Evolutionary conservation across 371 early-diverging fungal genomes (phyloP).

Genomic region (Syncephalastrum sp.): DNA sequence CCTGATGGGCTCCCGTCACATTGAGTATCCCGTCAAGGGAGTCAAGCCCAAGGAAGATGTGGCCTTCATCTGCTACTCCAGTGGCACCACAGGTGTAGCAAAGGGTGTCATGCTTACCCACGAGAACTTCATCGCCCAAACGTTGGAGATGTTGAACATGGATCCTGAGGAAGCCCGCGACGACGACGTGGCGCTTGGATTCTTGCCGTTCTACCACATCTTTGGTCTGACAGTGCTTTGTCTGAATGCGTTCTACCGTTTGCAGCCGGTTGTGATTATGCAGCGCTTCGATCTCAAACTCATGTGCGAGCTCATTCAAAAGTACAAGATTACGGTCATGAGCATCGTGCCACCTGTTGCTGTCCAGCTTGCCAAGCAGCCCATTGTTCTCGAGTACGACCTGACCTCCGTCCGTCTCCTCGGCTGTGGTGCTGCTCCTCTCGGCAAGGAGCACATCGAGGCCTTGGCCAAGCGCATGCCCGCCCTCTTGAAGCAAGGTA

Average conservation of each 20-base stretch:
- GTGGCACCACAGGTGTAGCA: constrained; percentile 83
- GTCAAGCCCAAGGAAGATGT: constrained; percentile 40
- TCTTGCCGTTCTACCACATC: constrained; percentile 83
- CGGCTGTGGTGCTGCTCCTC: constrained; percentile 82
- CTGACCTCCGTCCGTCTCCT: constrained; percentile 60
- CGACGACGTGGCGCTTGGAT: constrained; percentile 59
- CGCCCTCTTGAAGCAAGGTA: constrained; percentile 43
- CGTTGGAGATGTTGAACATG: constrained; percentile 6
- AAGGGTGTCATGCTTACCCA: constrained; percentile 43
- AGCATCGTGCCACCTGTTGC: constrained; percentile 83
- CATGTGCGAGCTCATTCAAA: constrained; percentile 62
- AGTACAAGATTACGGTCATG: constrained; percentile 67
- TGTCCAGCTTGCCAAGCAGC: constrained; percentile 62
- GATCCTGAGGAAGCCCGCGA: constrained; percentile 19
- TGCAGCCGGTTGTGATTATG: constrained; percentile 53
- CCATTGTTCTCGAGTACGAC: constrained; percentile 67
- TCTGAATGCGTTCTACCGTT: constrained; percentile 30
- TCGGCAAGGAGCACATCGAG: constrained; percentile 59
- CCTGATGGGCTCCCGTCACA: constrained; percentile 16
- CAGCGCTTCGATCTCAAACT: constrained; percentile 62
- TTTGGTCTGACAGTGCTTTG: constrained; percentile 61
- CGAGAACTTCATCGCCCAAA: constrained; percentile 23
- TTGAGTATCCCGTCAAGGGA: constrained; percentile 18
- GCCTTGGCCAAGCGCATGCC: constrained; percentile 52
- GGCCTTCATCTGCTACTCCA: constrained; percentile 86